These are phyloP conservation scores for Eragrostis curvula DNA, from an alignment of 176 grass and related monocot genomes.

Conservation along the genomic window DNA sequence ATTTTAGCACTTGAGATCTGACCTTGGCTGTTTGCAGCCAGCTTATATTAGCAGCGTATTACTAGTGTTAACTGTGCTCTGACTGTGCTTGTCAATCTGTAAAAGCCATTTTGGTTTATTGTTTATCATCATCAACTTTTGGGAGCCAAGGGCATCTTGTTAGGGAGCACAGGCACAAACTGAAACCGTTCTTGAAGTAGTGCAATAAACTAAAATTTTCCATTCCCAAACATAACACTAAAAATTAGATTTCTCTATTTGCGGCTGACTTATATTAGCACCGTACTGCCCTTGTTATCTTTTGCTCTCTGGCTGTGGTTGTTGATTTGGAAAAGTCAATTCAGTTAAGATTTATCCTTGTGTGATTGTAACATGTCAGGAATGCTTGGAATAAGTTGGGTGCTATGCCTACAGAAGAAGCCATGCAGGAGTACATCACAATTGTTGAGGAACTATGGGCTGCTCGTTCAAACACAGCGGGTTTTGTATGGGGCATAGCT, in stretches of 20 bases:
- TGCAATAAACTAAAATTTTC: background rate
- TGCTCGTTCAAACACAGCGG: slow-evolving; percentile 52
- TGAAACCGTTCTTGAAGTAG: background rate
- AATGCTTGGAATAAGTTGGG: slow-evolving; percentile 95
- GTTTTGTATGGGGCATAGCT: slow-evolving; percentile 23
- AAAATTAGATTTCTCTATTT: background rate
- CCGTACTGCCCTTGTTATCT: background rate
- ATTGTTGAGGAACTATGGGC: slow-evolving; percentile 80
- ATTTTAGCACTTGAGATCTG: background rate
- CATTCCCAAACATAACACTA: background rate
- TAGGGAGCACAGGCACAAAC: background rate
- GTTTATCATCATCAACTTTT: background rate
- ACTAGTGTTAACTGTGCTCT: background rate
- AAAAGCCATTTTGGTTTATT: background rate
- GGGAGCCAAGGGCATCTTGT: background rate
- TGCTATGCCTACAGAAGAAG: slow-evolving; percentile 90
- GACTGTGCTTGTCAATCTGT: background rate
- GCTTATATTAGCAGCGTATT: slow-evolving; percentile 17
- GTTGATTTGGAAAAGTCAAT: background rate
- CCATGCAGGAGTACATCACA: slow-evolving; percentile 90
- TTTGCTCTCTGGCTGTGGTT: background rate
- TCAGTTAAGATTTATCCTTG: slow-evolving; percentile 4
- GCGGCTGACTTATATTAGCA: slow-evolving; percentile 1
- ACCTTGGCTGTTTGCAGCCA: background rate
- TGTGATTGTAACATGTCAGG: slow-evolving; percentile 51